A percentile compares a stretch with the other conserved stretches of the same genome.
These are phyloP conservation scores for Candida sp. DNA, from an alignment of 1,139 yeast genomes.

Conservation along the genomic window DNA sequence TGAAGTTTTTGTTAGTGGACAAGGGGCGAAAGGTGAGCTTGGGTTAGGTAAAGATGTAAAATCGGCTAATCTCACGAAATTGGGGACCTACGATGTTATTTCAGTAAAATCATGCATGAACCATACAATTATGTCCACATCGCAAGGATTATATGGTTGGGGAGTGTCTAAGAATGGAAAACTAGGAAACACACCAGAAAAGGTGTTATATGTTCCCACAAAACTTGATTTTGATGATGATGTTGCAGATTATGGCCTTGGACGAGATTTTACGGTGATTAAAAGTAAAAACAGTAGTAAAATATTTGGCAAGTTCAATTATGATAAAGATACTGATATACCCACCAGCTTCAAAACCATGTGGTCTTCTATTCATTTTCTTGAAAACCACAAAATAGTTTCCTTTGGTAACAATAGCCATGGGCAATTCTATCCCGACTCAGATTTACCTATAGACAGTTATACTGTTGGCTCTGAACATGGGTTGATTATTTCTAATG, in stretches of 20 bases:
- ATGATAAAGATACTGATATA: slow-evolving; percentile 2
- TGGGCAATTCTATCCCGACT: slow-evolving; percentile 54
- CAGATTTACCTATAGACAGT: slow-evolving; percentile 6
- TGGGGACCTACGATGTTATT: slow-evolving; percentile 10
- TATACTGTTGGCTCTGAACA: slow-evolving; percentile 83
- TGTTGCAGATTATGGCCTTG: slow-evolving; percentile 24
- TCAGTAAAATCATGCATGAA: slow-evolving; percentile 49
- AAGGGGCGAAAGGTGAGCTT: slow-evolving; percentile 71
- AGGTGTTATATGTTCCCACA: slow-evolving; percentile 25
- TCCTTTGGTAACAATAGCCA: slow-evolving; percentile 78
- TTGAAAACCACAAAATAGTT: slow-evolving; percentile 16
- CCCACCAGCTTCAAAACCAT: slow-evolving; percentile 41
- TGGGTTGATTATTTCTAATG: slow-evolving; percentile 44
- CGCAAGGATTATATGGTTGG: slow-evolving; percentile 67
- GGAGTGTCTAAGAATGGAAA: slow-evolving; percentile 82
- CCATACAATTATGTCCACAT: slow-evolving; percentile 48
- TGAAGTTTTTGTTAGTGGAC: slow-evolving; percentile 53
- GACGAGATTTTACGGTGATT: slow-evolving; percentile 44
- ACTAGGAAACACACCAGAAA: slow-evolving; percentile 30
- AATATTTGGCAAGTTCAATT: slow-evolving; percentile 14
- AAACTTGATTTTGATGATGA: slow-evolving; percentile 16
- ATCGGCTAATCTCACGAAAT: slow-evolving; percentile 10
- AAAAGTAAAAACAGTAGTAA: slow-evolving; percentile 6
- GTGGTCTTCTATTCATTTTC: slow-evolving; percentile 79
- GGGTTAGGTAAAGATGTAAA: slow-evolving; percentile 47